Conservation (phyloP, 2,329 filamentous ascomycete species). For the Microascus cirrosus region DNA sequence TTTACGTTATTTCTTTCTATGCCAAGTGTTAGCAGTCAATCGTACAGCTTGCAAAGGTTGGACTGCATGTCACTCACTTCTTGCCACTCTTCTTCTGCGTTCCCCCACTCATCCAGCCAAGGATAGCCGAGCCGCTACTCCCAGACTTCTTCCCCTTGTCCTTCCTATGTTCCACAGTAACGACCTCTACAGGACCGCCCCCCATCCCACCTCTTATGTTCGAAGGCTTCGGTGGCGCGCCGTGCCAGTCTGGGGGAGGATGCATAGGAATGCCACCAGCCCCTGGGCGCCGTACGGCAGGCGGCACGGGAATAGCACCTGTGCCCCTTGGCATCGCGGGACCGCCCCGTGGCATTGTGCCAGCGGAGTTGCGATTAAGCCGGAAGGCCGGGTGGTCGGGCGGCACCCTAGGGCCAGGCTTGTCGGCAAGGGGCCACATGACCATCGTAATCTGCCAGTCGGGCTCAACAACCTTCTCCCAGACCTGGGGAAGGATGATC, state of each 20-base stretch:
- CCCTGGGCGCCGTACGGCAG: background rate
- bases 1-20: background rate
- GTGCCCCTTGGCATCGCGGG: constrained; percentile 1
- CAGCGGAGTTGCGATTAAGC: background rate
- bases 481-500: constrained; percentile 67
- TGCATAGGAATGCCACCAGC: background rate
- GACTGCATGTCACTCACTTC: constrained; percentile 13
- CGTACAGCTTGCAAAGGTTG: background rate
- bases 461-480: constrained; percentile 72
- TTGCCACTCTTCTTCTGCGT: constrained; percentile 16
- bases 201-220: background rate
- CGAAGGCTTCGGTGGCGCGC: background rate
- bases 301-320: background rate
- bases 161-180: constrained; percentile 3
- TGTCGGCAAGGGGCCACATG: constrained; percentile 47
- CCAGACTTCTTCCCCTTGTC: constrained; percentile 13
- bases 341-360: background rate
- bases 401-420: constrained; percentile 11
- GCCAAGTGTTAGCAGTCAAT: background rate
- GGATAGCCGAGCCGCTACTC: background rate
- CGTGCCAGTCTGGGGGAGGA: background rate
- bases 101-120: constrained; percentile 6
- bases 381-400: constrained; percentile 7
- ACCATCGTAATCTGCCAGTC: constrained; percentile 47
- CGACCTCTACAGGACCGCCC: background rate